Conservation (phyloP, 352 stramenopile species). For the Globisporangium sylvaticum region DNA sequence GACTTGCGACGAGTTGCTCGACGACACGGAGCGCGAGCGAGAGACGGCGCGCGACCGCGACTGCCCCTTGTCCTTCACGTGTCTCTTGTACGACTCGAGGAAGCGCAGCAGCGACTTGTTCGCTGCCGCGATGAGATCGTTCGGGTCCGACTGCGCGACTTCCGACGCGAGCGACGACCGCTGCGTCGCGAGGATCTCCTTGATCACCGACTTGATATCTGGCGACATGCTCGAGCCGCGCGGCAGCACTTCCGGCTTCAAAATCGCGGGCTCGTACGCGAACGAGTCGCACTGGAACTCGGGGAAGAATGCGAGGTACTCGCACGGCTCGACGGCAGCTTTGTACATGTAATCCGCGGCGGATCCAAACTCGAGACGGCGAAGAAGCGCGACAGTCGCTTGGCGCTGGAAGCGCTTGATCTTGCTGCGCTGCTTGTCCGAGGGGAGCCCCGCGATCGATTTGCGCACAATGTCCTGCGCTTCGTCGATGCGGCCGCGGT, state of each 20-base stretch:
- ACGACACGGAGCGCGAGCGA: slow-evolving; percentile 35
- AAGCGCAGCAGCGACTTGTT: slow-evolving; percentile 82
- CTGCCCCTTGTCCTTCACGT: slow-evolving; percentile 68
- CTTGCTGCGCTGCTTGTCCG: slow-evolving; percentile 85
- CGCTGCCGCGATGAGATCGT: slow-evolving; percentile 51
- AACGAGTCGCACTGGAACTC: slow-evolving; percentile 78
- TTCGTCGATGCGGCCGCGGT: slow-evolving; percentile 83
- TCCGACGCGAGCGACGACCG: slow-evolving; percentile 45
- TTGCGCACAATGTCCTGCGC: slow-evolving; percentile 83
- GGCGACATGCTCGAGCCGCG: slow-evolving; percentile 66
- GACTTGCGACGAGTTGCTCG: slow-evolving; percentile 13
- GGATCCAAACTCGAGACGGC: slow-evolving; percentile 72
- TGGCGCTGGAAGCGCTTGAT: slow-evolving; percentile 88
- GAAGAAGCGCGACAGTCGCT: slow-evolving; percentile 70
- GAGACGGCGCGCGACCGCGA: slow-evolving; percentile 35
- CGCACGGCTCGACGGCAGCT: slow-evolving; percentile 76
- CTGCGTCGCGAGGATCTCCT: slow-evolving; percentile 56
- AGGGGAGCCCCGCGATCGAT: slow-evolving; percentile 60
- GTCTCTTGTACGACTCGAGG: slow-evolving; percentile 76
- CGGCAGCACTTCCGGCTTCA: slow-evolving; percentile 82
- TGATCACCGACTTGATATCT: slow-evolving; percentile 75
- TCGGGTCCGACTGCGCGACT: slow-evolving; percentile 49
- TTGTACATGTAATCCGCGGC: slow-evolving; percentile 85
- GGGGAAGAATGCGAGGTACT: slow-evolving; percentile 86
- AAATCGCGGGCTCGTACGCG: slow-evolving; percentile 75